Evolutionary conservation across 805 yeast genomes (phyloP).

Genomic region (Cyberlindnera misumaiensis): DNA sequence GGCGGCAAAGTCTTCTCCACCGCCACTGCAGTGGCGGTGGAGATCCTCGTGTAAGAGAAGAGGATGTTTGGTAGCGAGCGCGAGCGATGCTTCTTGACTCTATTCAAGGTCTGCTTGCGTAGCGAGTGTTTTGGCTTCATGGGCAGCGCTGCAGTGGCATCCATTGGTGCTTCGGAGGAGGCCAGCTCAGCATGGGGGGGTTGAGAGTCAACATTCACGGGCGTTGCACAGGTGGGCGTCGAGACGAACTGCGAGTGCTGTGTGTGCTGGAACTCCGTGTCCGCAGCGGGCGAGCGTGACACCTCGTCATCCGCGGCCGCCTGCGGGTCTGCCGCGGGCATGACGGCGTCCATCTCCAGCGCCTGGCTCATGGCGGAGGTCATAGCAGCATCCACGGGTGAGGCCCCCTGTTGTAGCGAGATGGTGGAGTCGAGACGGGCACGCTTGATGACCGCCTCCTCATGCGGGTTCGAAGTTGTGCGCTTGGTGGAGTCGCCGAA

Average conservation of each 20-base stretch:
- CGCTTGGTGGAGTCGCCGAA: constrained; percentile 18
- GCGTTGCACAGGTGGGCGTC: constrained; percentile 11
- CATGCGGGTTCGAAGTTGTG: constrained; percentile 16
- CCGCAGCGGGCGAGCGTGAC: background rate
- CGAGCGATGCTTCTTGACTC: constrained; percentile 22
- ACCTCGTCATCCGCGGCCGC: background rate
- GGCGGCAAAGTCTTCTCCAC: constrained; percentile 24
- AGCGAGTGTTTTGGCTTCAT: too few relatives aligned
- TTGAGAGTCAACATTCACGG: background rate
- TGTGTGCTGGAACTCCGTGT: constrained; percentile 1
- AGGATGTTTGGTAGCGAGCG: constrained; percentile 23
- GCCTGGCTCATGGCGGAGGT: too few relatives aligned
- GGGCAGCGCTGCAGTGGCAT: too few relatives aligned
- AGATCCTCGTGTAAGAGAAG: constrained; percentile 5
- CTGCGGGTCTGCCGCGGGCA: background rate
- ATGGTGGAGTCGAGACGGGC: constrained; percentile 22
- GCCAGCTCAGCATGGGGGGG: background rate
- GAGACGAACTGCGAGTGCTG: background rate
- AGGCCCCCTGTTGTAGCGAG: constrained; percentile 6
- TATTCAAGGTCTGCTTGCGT: constrained; percentile 1
- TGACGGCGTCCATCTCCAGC: background rate
- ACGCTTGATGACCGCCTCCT: constrained; percentile 25
- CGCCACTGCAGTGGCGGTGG: background rate
- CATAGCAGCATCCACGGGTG: background rate
- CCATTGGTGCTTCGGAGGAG: background rate